These are phyloP conservation scores for Boletus semigastroideus DNA, from an alignment of 1,284 basidiomycete genomes.

Conservation along the genomic window DNA sequence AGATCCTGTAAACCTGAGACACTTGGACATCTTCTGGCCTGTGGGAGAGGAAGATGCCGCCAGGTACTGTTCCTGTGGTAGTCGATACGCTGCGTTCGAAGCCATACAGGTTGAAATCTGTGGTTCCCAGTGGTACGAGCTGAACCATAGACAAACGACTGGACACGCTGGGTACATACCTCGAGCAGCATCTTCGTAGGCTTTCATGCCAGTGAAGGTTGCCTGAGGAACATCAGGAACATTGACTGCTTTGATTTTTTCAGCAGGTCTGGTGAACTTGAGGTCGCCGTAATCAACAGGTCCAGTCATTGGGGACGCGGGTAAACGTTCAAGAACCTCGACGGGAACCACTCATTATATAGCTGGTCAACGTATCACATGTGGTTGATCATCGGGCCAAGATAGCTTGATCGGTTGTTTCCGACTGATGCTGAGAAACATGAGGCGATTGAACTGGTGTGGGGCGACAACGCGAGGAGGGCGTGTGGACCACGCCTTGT, in stretches of 20 bases:
- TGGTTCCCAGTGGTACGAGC: neutral
- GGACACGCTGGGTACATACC: constrained; percentile 15
- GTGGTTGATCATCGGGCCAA: neutral
- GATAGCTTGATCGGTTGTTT: constrained; percentile 9
- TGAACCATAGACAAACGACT: neutral
- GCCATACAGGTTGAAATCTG: constrained; percentile 25
- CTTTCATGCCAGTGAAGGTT: constrained; percentile 34
- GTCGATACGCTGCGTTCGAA: constrained; percentile 23
- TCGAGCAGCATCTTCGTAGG: constrained; percentile 38
- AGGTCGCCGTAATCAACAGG: constrained; percentile 29
- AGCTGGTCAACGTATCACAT: neutral
- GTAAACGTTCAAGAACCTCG: neutral
- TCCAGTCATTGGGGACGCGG: constrained; percentile 13
- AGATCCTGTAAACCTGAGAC: constrained; percentile 35
- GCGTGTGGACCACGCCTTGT: neutral
- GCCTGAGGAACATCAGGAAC: constrained; percentile 29
- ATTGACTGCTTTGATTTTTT: constrained; percentile 38
- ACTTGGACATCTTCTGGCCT: constrained; percentile 38
- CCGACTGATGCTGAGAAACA: too few species aligned
- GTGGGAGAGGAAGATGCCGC: constrained; percentile 34
- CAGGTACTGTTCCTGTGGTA: constrained; percentile 9
- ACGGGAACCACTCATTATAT: constrained; percentile 6
- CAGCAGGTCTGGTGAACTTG: constrained; percentile 33
- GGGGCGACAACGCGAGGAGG: neutral
- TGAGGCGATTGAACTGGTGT: too few species aligned